Evolutionary conservation across 345 rosid genomes (phyloP), one percentile per base, ranked within the genome.

Genomic region (Salix viminalis): DNA sequence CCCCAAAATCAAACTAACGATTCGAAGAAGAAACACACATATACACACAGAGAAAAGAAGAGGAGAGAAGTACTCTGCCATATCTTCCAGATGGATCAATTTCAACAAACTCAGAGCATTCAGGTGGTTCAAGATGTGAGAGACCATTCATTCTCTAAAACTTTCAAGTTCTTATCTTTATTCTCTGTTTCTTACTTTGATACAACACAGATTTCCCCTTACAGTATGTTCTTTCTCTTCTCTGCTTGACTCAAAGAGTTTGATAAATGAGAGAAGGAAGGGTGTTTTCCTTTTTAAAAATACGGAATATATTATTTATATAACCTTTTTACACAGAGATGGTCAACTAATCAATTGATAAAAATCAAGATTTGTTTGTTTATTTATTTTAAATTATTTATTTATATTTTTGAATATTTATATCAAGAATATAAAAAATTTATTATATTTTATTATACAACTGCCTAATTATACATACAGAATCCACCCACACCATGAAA

Each of bases 41-140:
- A 28, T 28, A 28, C 28, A 37, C 15, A 50, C 23, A 64, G 26
- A 71, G 66, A 28, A 28, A 28, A 79, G 67, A 26, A 18, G 79
- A 41, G 69, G 67, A 73, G 71, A 67, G 65, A 16, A 58, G 42
- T 89, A 95, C 99, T 76, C 98, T 89, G 84, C 98, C 98, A 82
- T 95, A 95, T 95, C 99, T 91, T 84, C 99, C 94, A 70, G 94
- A 81, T 60, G 99, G 99, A 90, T 96, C 99, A 85, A 91, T 90
- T 85, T 96, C 99, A 80, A 93, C 94, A 88, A 88, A 96, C 77
- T 91, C 96, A 77, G 88, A 82, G 81, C 58, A 68, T 58, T 89
- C 96, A 70, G 78, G 73, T 60, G 77, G 73, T 60, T 88, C 91
- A 66, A 75, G 83, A 77, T 73, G 85, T 69, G 79, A 74, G 62